These are phyloP conservation scores for Picochlorum sp. DNA, from an alignment of 139 green algal genomes.

Conservation along the genomic window DNA sequence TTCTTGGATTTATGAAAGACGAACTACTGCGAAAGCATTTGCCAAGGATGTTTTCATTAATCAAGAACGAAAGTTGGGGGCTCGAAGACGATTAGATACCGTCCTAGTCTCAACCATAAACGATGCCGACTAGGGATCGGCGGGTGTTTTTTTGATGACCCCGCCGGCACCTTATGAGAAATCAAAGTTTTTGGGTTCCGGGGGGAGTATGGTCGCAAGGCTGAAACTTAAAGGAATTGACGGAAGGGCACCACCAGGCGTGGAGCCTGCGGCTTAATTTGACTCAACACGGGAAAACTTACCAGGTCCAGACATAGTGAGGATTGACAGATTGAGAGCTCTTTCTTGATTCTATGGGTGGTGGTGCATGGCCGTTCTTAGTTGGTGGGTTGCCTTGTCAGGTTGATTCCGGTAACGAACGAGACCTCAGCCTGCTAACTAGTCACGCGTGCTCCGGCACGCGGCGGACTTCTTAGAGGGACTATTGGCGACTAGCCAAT, in stretches of 20 bases:
- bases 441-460: too few species aligned
- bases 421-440: too few species aligned
- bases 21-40: conserved; percentile 84
- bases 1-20: conserved; percentile 99
- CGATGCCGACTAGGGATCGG: conserved; percentile 98
- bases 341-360: conserved; percentile 92
- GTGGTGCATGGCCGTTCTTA: conserved; percentile 52
- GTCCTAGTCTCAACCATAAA: conserved; percentile 99
- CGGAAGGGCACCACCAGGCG: conserved; percentile 90
- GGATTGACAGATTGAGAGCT: conserved; percentile 93
- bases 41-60: conserved; percentile 99
- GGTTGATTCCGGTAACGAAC: too few species aligned
- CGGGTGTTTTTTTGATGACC: conserved; percentile 92
- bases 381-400: too few species aligned
- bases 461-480: too few species aligned
- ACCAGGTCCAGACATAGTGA: conserved; percentile 93
- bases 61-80: conserved; percentile 99
- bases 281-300: conserved; percentile 93
- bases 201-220: conserved; percentile 93
- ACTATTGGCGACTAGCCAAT: too few species aligned
- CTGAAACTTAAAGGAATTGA: conserved; percentile 96
- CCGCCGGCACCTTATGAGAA: conserved; percentile 97
- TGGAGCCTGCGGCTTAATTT: conserved; percentile 95
- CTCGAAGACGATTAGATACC: conserved; percentile 99
- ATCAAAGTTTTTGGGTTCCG: conserved; percentile 97